Conservation (phyloP, 768 basidiomycete genomes). For the Lactarius vividus region DNA sequence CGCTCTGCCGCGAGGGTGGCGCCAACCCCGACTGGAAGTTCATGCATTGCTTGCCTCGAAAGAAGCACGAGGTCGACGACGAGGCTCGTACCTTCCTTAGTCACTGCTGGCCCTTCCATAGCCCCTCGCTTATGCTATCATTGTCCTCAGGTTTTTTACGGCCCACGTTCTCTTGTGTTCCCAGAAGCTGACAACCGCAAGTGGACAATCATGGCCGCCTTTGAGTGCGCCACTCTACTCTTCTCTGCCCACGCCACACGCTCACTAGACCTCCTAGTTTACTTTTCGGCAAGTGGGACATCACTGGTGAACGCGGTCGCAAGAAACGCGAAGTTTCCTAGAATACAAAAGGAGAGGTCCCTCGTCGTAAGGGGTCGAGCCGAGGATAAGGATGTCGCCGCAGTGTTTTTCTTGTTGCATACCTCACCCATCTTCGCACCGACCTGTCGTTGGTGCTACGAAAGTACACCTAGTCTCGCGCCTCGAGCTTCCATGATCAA, state of each 20-base stretch:
- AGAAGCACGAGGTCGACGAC: conserved; percentile 91
- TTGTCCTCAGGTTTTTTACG: conserved; percentile 79
- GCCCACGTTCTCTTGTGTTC: conserved; percentile 87
- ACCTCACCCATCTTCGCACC: background rate
- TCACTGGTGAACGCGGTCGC: conserved; percentile 1
- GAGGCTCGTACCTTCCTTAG: conserved; percentile 49
- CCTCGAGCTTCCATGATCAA: background rate
- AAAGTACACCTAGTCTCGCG: background rate
- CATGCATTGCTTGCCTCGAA: conserved; percentile 93
- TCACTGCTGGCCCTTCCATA: background rate
- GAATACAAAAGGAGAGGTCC: background rate
- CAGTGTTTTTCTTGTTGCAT: background rate
- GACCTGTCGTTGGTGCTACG: background rate
- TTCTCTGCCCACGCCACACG: conserved; percentile 21
- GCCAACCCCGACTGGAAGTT: conserved; percentile 91
- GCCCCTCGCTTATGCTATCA: conserved; percentile 16
- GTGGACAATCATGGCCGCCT: conserved; percentile 93
- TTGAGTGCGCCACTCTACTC: conserved; percentile 57
- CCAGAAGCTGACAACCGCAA: conserved; percentile 95
- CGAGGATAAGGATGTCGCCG: background rate
- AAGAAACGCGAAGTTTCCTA: conserved; percentile 9
- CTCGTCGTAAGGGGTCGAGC: background rate
- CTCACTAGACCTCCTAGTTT: conserved; percentile 34
- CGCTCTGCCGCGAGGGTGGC: conserved; percentile 73
- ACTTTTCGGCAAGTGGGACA: conserved; percentile 37